Evolutionary conservation across 2,329 filamentous ascomycete species (phyloP), one percentile per base, ranked within the genome.

Genomic region (Periconia sp.): DNA sequence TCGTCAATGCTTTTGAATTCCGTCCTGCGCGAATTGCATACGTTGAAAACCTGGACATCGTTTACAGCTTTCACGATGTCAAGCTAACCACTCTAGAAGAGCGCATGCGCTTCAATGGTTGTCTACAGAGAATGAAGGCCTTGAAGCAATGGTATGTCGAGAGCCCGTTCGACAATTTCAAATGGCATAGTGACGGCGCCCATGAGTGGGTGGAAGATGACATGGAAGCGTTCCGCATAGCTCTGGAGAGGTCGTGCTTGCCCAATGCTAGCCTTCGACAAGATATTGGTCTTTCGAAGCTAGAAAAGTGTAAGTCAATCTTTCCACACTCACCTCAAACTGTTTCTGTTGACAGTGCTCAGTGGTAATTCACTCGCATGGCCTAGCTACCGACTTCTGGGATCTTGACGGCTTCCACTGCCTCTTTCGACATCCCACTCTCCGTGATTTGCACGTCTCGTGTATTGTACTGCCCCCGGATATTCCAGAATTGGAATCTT

Each of bases 331-430:
- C 15, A n/a, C 15, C 10, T 37, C 13, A 5, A 3, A 13, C 10
- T 37, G 13, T 37, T 11, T n/a, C 11, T 5, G 13, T 45, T 53
- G 37, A 57, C 50, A 27, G 9, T 15, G 27, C 7, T 19, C 50
- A 50, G 58, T 73, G 33, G 69, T 64, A 0, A 64, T 73, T 8
- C 71, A 74, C 37, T 69, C 69, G 15, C 71, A 74, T 49, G 71
- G 71, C 23, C 45, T 59, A 9, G 45, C 56, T 18, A 54, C 65
- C 6, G 68, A 72, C 41, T 72, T 71, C 50, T 74, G 69, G 69
- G 47, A 60, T 7, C 62, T 74, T 6, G 58, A 61, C 17, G 61
- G 56, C 27, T 72, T 65, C 45, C 62, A 71, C 52, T 71, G 66
- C 42, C 60, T 74, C 13, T 73, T 74, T 48, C 68, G 62, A 19